phyloP scores from a whole-genome alignment of 148 eudicot species.

The Simmondsia chinensis region DNA sequence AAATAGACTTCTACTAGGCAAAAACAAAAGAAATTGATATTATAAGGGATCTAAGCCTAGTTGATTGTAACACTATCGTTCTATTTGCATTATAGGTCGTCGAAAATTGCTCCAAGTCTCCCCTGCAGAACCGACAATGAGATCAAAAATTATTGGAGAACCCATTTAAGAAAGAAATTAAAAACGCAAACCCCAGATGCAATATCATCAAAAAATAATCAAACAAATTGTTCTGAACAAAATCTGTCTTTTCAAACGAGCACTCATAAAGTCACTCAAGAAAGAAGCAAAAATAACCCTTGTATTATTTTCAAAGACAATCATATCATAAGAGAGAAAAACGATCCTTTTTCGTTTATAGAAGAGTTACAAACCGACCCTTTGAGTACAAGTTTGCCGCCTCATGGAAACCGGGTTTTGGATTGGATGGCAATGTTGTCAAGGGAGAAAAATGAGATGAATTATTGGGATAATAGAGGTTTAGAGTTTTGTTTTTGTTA shows the following conservation, averaged over 20 bases:
- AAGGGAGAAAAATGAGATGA: constrained; percentile 4
- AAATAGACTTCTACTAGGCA: too few species aligned
- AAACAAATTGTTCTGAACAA: constrained; percentile 3
- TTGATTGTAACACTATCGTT: background rate
- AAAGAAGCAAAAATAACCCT: constrained; percentile 2
- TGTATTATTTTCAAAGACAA: too few species aligned
- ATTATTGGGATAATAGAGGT: constrained; percentile 1
- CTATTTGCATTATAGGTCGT: constrained; percentile 27
- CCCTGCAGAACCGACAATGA: constrained; percentile 71
- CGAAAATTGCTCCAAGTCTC: constrained; percentile 34
- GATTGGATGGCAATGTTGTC: constrained; percentile 28
- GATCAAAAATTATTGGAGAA: constrained; percentile 63
- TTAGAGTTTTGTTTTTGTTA: constrained; percentile 7
- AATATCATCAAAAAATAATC: constrained; percentile 6
- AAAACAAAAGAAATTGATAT: background rate
- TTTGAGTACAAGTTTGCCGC: constrained; percentile 18
- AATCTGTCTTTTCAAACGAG: background rate
- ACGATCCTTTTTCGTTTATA: background rate
- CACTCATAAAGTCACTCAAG: background rate
- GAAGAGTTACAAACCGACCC: background rate
- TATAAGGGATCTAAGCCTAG: background rate
- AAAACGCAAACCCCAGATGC: constrained; percentile 11
- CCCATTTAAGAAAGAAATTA: constrained; percentile 31
- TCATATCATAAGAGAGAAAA: too few species aligned
- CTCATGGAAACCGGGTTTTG: constrained; percentile 25